A percentile compares a stretch with the other conserved stretches of the same genome.
These are phyloP conservation scores for Malus sieversii DNA, from an alignment of 306 rosid species.

Conservation along the genomic window DNA sequence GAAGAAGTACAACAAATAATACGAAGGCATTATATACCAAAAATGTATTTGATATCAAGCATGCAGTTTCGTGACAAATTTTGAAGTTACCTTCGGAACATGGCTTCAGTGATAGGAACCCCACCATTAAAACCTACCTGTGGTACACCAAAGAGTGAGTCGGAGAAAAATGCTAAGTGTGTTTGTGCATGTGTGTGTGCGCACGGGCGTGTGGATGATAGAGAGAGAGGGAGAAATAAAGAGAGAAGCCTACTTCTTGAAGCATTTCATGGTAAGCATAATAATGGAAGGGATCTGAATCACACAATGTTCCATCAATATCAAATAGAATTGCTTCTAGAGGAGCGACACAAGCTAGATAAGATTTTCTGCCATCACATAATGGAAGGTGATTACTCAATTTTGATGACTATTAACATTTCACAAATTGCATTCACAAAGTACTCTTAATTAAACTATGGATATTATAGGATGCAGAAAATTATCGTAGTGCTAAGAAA, in stretches of 20 bases:
- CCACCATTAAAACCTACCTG: conserved; percentile 45
- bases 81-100: conserved; percentile 26
- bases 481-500: background rate
- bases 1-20: background rate
- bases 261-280: conserved; percentile 37
- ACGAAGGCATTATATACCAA: background rate
- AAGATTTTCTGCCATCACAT: conserved; percentile 2
- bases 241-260: conserved; percentile 24
- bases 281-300: conserved; percentile 37
- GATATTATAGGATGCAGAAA: background rate
- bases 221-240: background rate
- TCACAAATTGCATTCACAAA: background rate
- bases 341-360: conserved; percentile 22
- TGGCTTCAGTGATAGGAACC: conserved; percentile 30
- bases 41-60: background rate
- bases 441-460: background rate
- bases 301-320: conserved; percentile 46
- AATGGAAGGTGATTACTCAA: background rate
- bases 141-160: background rate
- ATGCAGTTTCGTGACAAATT: background rate
- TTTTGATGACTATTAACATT: background rate
- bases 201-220: background rate
- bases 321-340: conserved; percentile 44
- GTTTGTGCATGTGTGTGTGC: background rate
- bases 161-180: background rate